phyloP scores from a whole-genome alignment of 345 rosid genomes.

The Hibiscus syriacus region DNA sequence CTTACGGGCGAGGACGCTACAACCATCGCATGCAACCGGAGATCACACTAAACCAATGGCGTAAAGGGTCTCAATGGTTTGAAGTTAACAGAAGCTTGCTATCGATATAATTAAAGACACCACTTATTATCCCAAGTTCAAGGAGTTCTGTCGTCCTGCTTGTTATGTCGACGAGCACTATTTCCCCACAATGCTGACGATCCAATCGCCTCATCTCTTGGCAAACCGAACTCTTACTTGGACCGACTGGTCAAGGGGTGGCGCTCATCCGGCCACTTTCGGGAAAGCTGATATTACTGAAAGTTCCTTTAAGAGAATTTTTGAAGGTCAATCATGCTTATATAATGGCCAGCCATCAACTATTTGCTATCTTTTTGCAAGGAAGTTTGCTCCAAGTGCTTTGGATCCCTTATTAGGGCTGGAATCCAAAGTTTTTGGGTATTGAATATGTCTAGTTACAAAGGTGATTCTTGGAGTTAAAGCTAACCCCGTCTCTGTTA shows the following conservation, averaged over 20 bases:
- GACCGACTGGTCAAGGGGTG: constrained; percentile 92
- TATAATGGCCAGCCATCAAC: constrained; percentile 45
- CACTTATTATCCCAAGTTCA: constrained; percentile 68
- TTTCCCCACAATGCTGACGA: constrained; percentile 81
- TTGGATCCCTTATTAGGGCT: constrained; percentile 54
- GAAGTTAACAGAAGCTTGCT: constrained; percentile 69
- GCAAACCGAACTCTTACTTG: constrained; percentile 75
- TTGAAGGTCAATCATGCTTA: constrained; percentile 36
- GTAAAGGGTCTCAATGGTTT: constrained; percentile 97
- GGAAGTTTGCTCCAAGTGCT: constrained; percentile 81
- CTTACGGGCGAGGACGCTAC: constrained; percentile 82
- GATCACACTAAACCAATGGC: constrained; percentile 70
- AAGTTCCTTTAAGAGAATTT: constrained; percentile 45
- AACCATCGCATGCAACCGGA: constrained; percentile 52
- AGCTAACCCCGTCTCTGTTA: neutral
- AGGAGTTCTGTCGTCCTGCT: constrained; percentile 56
- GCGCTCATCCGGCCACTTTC: constrained; percentile 87
- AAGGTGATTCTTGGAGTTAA: neutral
- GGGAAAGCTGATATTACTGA: constrained; percentile 49
- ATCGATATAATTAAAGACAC: constrained; percentile 50
- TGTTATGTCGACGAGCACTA: constrained; percentile 94
- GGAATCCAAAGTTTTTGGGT: constrained; percentile 45
- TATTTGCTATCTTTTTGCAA: constrained; percentile 64
- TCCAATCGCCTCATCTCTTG: constrained; percentile 44
- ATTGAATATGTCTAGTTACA: constrained; percentile 16